Base-by-base conservation (phyloP, 352 stramenopile genomes). In the Phytophthora idaei region DNA sequence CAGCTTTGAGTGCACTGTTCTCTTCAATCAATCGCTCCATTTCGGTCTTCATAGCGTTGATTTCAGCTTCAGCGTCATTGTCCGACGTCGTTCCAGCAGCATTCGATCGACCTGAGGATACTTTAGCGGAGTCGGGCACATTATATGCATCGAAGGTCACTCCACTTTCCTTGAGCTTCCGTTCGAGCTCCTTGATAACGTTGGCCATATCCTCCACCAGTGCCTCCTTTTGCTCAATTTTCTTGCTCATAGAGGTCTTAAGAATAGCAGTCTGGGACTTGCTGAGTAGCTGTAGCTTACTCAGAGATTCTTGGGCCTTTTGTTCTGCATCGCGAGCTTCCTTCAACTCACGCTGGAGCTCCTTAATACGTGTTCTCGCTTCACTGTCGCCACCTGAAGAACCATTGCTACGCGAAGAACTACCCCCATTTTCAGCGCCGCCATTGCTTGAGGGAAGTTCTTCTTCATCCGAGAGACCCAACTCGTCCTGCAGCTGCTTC, bases 231-330 rank as follows among this genome's bases (percentile, higher is more conserved):
- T 85, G 82, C 42, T 93, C 74, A 14, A 95, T 62, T 45, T 91
- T 90, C 66, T 92, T 93, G 50, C 82, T 85, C 80, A 91, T 92
- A 0, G 81, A 93, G 4, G 84, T 87, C 67, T 95, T 95, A 25
- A 94, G 65, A 12, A 95, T 94, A 15, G 83, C 85, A 29, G 84
- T 93, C 61, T 94, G 85, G 25, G 84, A 93, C 53, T 93, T 94
- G 72, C 86, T 95, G 15, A 95, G 49, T 21, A 95, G 74, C 58
- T 94, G 84, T 27, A 95, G 63, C 31, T 95, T 95, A 44, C 67
- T 84, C 11, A 95, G 73, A 15, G 87, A 95, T 32, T 93, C 87
- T 44, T 94, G 85, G 5, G 78, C 82, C 37, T 81, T 89, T 49
- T 92, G 81, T 29, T 95, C 87, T 15, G 78, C 82, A 48, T 90